Evolutionary conservation across 352 stramenopile genomes (phyloP), one percentile per base, ranked within the genome.

Genomic region (Globisporangium spinosum): DNA sequence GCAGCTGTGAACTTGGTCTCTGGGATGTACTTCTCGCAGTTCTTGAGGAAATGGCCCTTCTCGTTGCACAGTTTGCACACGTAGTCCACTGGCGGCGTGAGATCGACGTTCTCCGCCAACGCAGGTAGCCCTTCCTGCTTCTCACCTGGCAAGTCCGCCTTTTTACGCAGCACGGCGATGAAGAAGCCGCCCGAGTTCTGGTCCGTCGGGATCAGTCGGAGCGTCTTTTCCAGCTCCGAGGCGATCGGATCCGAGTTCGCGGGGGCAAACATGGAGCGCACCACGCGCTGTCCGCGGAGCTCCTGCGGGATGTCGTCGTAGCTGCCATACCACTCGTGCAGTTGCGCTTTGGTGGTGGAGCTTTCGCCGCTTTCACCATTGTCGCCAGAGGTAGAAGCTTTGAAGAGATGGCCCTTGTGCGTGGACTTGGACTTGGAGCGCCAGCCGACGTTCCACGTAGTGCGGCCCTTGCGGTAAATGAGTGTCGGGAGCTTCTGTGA

Each of bases 121-220:
- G 71, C 64, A 0, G 70, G 20, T 22, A 94, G 70, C 25, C 85
- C 83, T 59, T 78, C 56, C 65, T 93, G 83, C 2, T 79, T 70
- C 17, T 76, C 75, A 10, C 82, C 80, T 2, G 87, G 87, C 32
- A 94, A 68, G 55, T 94, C 71, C 3, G 65, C 65, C 38, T 76
- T 68, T 64, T 98, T 98, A 45, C 82, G 74, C 27, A 99, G 83
- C 35, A 99, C 85, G n/a, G 93, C 91, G 49, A 99, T 89, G 75
- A 99, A 99, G 75, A 99, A 99, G 4, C 97, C 98, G 43, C 97
- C 97, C 5, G 97, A 98, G 75, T 99, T 96, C 67, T 99, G 90
- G 73, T 99, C 96, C 40, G 98, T 98, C 1, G 98, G 98, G 51
- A 99, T 86, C 25, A 99, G 80, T 12, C 98, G 90, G 71, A 98